Evolutionary conservation across 2,329 filamentous ascomycete genomes (phyloP).

Genomic region (Ustulina deusta): DNA sequence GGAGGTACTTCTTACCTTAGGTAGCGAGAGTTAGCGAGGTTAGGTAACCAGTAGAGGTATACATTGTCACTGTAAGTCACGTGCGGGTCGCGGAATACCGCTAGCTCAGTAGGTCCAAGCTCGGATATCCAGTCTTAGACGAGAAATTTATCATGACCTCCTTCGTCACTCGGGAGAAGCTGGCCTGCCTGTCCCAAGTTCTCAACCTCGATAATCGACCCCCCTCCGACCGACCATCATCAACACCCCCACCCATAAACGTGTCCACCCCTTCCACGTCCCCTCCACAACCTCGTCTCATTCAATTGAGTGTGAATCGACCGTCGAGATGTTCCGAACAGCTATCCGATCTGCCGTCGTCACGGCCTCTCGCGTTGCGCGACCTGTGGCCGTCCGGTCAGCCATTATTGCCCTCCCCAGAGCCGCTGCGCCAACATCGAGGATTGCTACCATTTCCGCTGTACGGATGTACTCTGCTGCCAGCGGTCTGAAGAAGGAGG

Average conservation of each 20-base stretch:
- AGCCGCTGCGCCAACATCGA: constrained; percentile 62
- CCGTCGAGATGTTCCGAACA: constrained; percentile 85
- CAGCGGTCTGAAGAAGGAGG: constrained; percentile 80
- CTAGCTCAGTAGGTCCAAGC: constrained; percentile 46
- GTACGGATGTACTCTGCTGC: constrained; percentile 89
- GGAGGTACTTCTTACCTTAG: too few species aligned
- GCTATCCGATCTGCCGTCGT: constrained; percentile 82
- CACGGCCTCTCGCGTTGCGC: constrained; percentile 66
- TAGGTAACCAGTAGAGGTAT: background rate
- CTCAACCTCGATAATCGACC: constrained; percentile 28
- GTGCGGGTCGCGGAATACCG: constrained; percentile 41
- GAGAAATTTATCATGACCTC: constrained; percentile 54
- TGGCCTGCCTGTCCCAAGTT: constrained; percentile 23
- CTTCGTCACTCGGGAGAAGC: constrained; percentile 40
- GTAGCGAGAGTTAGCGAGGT: too few species aligned
- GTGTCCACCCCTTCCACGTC: background rate
- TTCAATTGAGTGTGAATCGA: constrained; percentile 29
- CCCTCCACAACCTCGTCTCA: background rate
- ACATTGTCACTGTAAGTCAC: constrained; percentile 31
- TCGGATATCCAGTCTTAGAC: constrained; percentile 43
- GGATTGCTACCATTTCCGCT: constrained; percentile 72
- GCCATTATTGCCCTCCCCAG: constrained; percentile 62
- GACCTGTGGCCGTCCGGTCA: constrained; percentile 68
- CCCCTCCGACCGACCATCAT: constrained; percentile 20
- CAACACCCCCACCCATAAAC: background rate